Conservation (phyloP, 805 yeast species). For the Zygotorulaspora sp. region DNA sequence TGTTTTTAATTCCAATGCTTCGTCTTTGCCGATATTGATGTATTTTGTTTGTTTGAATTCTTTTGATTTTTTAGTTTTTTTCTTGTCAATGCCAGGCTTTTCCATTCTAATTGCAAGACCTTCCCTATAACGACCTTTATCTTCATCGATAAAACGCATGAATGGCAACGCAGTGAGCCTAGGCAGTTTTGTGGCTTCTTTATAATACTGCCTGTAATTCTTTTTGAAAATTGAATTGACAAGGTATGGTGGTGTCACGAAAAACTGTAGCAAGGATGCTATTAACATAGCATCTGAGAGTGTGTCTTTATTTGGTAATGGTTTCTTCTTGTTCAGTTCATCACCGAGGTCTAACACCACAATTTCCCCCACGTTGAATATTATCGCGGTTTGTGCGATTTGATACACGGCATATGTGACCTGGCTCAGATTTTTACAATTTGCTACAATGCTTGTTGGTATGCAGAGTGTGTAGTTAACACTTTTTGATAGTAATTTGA, state of each 20-base stretch:
- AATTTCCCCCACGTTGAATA: conserved; percentile 68
- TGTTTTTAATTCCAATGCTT: conserved; percentile 52
- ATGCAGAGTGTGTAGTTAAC: conserved; percentile 58
- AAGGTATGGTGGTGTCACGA: conserved; percentile 80
- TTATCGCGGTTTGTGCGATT: conserved; percentile 68
- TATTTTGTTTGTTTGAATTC: conserved; percentile 60
- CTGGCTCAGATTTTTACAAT: conserved; percentile 66
- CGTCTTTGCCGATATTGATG: conserved; percentile 67
- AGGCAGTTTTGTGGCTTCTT: conserved; percentile 66
- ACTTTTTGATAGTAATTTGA: conserved; percentile 18
- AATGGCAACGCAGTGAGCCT: conserved; percentile 70
- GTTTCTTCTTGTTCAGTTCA: conserved; percentile 18
- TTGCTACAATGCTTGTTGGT: conserved; percentile 61
- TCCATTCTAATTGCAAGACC: conserved; percentile 49
- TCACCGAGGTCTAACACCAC: conserved; percentile 57
- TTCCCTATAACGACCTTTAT: conserved; percentile 50
- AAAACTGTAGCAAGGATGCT: conserved; percentile 69
- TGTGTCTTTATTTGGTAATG: conserved; percentile 14
- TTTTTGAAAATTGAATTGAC: conserved; percentile 58
- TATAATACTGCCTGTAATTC: conserved; percentile 44
- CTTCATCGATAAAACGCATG: conserved; percentile 43
- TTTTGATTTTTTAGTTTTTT: conserved; percentile 39
- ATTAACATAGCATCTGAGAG: conserved; percentile 46
- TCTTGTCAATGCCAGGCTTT: conserved; percentile 28
- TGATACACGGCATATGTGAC: conserved; percentile 71